Percentiles rank a stretch among this genome's conserved stretches.
These are phyloP conservation scores for Linnemannia exigua DNA, from an alignment of 192 early-diverging fungal species.

Conservation along the genomic window DNA sequence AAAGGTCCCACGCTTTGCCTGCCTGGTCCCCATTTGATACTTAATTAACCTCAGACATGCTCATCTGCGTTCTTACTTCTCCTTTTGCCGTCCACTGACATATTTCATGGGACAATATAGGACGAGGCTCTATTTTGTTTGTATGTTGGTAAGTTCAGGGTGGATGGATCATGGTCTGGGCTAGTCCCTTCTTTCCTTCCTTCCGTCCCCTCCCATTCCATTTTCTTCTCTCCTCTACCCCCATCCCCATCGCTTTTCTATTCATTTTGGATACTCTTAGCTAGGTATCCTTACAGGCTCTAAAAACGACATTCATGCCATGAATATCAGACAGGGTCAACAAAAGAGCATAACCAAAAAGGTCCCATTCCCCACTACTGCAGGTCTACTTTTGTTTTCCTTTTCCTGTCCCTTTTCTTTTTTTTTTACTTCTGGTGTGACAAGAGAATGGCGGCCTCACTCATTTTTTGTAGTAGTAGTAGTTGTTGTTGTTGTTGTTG, in stretches of 20 bases:
- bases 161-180: conserved; percentile 2
- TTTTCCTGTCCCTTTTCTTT: not conserved
- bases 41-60: too few species aligned
- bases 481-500: not conserved
- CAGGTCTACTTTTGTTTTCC: too few species aligned
- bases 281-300: not conserved
- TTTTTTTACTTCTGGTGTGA: not conserved
- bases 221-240: not conserved
- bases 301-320: not conserved
- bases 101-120: too few species aligned
- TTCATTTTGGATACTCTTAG: not conserved
- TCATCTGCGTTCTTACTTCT: too few species aligned
- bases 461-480: not conserved
- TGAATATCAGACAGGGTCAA: not conserved
- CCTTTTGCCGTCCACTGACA: too few species aligned
- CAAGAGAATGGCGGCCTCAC: not conserved
- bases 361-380: not conserved
- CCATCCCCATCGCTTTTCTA: not conserved
- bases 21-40: too few species aligned
- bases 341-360: not conserved
- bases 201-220: not conserved
- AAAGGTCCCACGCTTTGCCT: too few species aligned
- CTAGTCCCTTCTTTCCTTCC: not conserved
- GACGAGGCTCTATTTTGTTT: not conserved
- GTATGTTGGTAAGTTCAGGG: not conserved